Evolutionary conservation across 441 rosid species (phyloP), one percentile per base, ranked within the genome.

Genomic region (Arabidopsis lyrata): DNA sequence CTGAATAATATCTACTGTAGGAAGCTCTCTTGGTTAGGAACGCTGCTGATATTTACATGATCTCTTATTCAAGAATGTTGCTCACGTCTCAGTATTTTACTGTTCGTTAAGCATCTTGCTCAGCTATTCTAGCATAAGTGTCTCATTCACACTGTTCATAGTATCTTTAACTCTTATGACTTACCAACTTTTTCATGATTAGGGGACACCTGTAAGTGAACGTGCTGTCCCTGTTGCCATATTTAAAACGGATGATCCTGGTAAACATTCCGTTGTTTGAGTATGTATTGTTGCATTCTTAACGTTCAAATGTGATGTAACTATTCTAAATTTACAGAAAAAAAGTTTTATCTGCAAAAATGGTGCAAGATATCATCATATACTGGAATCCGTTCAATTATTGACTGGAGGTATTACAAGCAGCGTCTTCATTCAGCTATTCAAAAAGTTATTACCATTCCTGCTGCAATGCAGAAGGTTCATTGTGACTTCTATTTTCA

Each of bases 391-490:
- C 87, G 99, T 56, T 87, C 89, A 71, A 92, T 95, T 79, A 70
- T 95, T 67, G 99, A 90, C 77, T 95, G 99, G 99, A 83, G 85
- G 31, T 95, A 95, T 81, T 95, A 95, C 81, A 92, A 88, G 83
- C 97, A 95, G 78, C 87, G 99, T 13, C 93, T 95, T 67, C 74
- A 88, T 76, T 95, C 99, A 65, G 89, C 97, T 62, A 84, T 95
- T 77, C 99, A 95, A 80, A 95, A 95, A 76, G 90, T 85, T 74
- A 81, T 95, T 65, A 95, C 97, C 53, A 95, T 95, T 77, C 99
- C 99, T 83, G 99, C 99, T 52, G 99, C 99, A 70, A 95, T 90
- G 97, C 99, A 95, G 81, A 95, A 95, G 97, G 99, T 94, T 77
- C 66, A 44, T 27, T 69, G 22, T 32, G 11, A 36, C 66, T 66